These are phyloP conservation scores for Anisodus tanguticus DNA, from an alignment of 257 asterid genomes.

Conservation along the genomic window DNA sequence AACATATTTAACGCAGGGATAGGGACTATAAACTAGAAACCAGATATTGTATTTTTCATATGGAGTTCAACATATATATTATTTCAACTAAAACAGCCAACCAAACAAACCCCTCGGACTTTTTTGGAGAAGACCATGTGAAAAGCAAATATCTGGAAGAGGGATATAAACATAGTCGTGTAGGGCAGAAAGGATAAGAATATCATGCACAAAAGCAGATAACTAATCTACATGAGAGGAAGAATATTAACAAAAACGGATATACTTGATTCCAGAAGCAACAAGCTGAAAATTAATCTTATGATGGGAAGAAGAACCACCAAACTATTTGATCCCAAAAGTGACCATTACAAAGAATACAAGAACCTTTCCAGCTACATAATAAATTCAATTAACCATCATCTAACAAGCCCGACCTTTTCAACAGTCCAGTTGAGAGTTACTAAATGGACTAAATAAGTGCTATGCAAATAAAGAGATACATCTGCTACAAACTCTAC, in stretches of 20 bases:
- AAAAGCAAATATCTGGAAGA: not conserved
- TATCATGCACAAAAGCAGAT: not conserved
- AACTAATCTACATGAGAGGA: not conserved
- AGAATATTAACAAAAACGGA: not conserved
- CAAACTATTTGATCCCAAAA: conserved; percentile 11
- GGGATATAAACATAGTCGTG: not conserved
- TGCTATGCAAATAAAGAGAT: conserved; percentile 29
- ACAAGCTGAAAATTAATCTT: not conserved
- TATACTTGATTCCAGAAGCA: not conserved
- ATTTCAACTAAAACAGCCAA: not conserved
- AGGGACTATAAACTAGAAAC: not conserved
- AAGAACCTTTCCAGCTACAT: conserved; percentile 25
- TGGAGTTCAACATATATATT: not conserved
- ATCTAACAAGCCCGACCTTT: conserved; percentile 21
- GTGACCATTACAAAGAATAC: conserved; percentile 16
- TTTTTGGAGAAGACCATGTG: not conserved
- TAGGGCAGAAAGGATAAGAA: not conserved
- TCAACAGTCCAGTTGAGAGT: conserved; percentile 20
- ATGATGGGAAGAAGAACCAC: not conserved
- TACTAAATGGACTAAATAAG: conserved; percentile 7
- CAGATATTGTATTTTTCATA: not conserved
- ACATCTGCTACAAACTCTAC: conserved; percentile 35
- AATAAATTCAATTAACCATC: conserved; percentile 6
- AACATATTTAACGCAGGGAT: not conserved
- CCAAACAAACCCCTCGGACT: not conserved